These are phyloP conservation scores for Apiospora aurea DNA, from an alignment of 2,329 filamentous ascomycete species.

Conservation along the genomic window DNA sequence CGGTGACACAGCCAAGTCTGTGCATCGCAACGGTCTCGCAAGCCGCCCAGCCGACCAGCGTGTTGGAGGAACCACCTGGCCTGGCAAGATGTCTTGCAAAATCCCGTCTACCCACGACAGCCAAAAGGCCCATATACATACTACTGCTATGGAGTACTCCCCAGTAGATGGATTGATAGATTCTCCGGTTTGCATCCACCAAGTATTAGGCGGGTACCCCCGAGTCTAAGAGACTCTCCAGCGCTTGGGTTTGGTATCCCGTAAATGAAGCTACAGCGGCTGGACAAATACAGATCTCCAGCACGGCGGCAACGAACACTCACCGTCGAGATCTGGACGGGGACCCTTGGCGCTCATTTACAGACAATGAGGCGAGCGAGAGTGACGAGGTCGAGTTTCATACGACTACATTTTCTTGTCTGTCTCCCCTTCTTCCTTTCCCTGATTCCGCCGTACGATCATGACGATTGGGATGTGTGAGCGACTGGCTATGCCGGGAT, in stretches of 20 bases:
- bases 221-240: not conserved
- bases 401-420: not conserved
- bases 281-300: conserved; percentile 1
- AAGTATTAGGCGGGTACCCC: not conserved
- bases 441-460: not conserved
- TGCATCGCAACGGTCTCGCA: conserved; percentile 18
- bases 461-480: conserved; percentile 1
- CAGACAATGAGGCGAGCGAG: conserved; percentile 1
- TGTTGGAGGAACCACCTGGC: not conserved
- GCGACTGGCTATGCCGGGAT: not conserved
- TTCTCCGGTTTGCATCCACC: not conserved
- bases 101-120: not conserved
- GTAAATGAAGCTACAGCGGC: not conserved
- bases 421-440: not conserved
- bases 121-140: not conserved
- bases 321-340: not conserved
- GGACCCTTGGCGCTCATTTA: not conserved
- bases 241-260: conserved; percentile 2
- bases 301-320: conserved; percentile 6
- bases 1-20: not conserved
- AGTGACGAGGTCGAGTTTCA: conserved; percentile 13
- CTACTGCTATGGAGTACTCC: too few relatives aligned
- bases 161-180: not conserved
- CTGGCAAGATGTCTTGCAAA: not conserved
- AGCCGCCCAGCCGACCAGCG: not conserved